Evolutionary conservation across 345 rosid species (phyloP).

Genomic region (Melaleuca alternifolia): DNA sequence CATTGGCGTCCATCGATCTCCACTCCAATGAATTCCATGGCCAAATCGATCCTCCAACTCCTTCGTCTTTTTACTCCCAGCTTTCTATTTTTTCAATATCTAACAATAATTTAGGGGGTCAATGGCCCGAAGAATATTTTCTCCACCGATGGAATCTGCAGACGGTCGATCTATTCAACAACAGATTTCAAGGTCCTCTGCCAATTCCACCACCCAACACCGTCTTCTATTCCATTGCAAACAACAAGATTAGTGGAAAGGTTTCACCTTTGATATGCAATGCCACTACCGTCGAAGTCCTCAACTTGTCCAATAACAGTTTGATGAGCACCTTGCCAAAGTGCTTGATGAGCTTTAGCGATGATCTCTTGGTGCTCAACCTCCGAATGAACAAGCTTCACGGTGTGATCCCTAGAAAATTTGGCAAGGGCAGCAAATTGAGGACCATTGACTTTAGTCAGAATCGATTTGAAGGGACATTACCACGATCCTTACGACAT

Average conservation of each 20-base stretch:
- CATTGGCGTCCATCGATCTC: background rate
- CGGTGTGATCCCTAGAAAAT: background rate
- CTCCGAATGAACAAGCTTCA: background rate
- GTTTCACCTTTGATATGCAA: background rate
- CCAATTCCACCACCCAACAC: background rate
- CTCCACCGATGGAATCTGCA: background rate
- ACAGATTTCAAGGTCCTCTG: background rate
- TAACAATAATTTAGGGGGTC: background rate
- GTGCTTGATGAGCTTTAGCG: background rate
- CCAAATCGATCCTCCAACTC: background rate
- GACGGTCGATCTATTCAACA: background rate
- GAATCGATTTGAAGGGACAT: background rate
- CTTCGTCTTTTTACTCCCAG: background rate
- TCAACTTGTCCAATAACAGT: background rate
- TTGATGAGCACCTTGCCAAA: background rate
- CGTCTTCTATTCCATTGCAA: fast-evolving
- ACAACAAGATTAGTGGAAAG: background rate
- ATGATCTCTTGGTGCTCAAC: background rate
- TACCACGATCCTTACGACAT: background rate
- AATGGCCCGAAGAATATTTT: background rate
- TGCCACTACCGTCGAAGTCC: fast-evolving
- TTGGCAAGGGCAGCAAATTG: background rate
- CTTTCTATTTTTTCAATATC: background rate
- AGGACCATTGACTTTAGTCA: background rate
- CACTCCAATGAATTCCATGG: conserved; percentile 2